A percentile compares a stretch with the other conserved stretches of the same genome.
Evolutionary conservation across 208 protist genomes (phyloP).

Genomic region (Tritrichomonas musculus): DNA sequence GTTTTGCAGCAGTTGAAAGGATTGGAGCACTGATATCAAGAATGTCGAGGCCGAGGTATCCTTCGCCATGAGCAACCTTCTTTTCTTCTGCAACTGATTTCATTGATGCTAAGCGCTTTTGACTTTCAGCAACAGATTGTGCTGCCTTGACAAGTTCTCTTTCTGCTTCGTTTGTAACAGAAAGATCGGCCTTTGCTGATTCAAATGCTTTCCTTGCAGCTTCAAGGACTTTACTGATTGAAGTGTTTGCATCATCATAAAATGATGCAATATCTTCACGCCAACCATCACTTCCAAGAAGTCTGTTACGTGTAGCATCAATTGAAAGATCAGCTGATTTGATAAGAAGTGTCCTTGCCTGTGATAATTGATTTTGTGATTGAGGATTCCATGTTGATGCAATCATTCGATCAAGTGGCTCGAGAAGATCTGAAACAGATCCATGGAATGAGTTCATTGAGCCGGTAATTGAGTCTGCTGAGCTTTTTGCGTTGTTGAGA

Average conservation of each 20-base stretch:
- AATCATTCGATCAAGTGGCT: not conserved
- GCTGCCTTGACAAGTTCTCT: constrained; percentile 13
- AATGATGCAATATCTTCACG: not conserved
- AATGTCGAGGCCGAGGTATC: not conserved
- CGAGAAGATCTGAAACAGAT: not conserved
- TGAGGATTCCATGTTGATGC: constrained; percentile 13
- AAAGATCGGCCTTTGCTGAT: not conserved
- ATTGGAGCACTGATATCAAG: constrained; percentile 24
- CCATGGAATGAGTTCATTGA: not conserved
- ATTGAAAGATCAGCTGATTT: not conserved
- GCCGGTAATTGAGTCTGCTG: not conserved
- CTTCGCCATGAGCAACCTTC: not conserved
- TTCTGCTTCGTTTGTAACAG: constrained; percentile 6
- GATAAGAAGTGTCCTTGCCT: not conserved
- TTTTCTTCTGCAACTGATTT: not conserved
- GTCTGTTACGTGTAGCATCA: not conserved
- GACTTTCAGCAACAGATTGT: no score
- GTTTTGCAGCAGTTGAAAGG: not conserved
- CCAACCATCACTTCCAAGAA: not conserved
- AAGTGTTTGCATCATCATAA: not conserved
- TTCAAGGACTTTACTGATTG: not conserved
- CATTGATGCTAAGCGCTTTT: not conserved
- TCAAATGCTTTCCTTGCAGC: not conserved
- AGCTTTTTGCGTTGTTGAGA: not conserved
- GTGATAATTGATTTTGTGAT: not conserved